Evolutionary conservation across 2,329 filamentous ascomycete genomes (phyloP), one percentile per base, ranked within the genome.

Genomic region (Fusarium subtropicale): DNA sequence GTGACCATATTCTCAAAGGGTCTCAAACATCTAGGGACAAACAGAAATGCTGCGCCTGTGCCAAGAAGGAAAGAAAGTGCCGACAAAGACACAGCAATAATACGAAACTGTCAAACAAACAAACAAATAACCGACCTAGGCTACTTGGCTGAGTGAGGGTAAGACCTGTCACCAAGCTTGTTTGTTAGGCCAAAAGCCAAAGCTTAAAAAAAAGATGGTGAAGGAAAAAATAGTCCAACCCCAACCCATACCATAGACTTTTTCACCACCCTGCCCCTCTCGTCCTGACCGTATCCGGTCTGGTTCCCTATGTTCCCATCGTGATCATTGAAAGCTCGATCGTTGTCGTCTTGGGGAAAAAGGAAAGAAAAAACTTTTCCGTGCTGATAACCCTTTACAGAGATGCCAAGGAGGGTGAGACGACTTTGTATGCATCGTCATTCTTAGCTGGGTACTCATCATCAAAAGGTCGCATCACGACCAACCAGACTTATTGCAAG

Each of bases 391-490:
- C 57, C 51, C 45, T 52, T 57, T 68, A 46, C 53, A 51, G 33
- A 13, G 16, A 59, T 36, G 51, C 47, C 51, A 52, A 69, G 67
- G 48, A 63, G 54, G 53, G 50, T 64, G 47, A 54, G 58, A 62
- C 50, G 56, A 52, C 58, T 63, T 63, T 39, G 34, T 10, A 26
- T 50, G 41, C 58, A 69, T 71, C 71, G 71, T 74, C 71, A 74
- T 74, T 71, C 68, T 74, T 71, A 56, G 59, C 51, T 56, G 48
- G 63, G 57, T 74, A 68, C 71, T 74, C 69, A 73, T 73, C 68
- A 74, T 70, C 56, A 64, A 68, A 36, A 36, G 58, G 38, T 51
- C 56, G 9, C 44, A 30, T 39, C 20, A 53, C 42, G 52, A 44
- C 57, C 54, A 53, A 56, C 56, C 54, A 56, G 42, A 38, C 45